A percentile compares a stretch with the other conserved stretches of the same genome.
Conservation (phyloP, 495 filamentous ascomycete species). For the Daldinia grandis region DNA sequence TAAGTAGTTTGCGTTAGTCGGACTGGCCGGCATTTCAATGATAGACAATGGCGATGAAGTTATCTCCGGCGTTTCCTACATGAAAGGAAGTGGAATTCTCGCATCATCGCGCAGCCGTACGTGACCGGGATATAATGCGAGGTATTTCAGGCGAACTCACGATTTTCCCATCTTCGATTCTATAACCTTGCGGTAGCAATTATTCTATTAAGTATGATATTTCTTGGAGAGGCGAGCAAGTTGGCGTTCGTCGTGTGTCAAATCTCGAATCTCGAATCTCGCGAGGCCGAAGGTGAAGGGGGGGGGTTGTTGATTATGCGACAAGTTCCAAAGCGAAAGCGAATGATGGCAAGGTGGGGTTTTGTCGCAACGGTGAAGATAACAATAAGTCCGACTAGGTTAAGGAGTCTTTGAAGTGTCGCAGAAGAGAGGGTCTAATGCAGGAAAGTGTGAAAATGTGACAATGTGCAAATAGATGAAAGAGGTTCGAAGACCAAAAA, state of each 20-base stretch:
- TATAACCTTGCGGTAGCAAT: slow-evolving; percentile 3
- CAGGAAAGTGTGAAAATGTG: neutral
- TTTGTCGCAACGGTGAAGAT: slow-evolving; percentile 45
- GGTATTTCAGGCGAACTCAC: slow-evolving; percentile 47
- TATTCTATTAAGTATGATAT: slow-evolving; percentile 1
- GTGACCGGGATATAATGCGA: slow-evolving; percentile 17
- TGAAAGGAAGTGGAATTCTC: slow-evolving; percentile 24
- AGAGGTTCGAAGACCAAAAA: slow-evolving; percentile 4
- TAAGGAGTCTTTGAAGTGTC: slow-evolving; percentile 27
- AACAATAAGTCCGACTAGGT: slow-evolving; percentile 39
- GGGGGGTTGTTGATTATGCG: slow-evolving; percentile 41
- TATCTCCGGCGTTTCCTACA: slow-evolving; percentile 6
- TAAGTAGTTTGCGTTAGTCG: slow-evolving; percentile 46
- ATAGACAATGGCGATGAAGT: slow-evolving; percentile 7
- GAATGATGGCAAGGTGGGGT: slow-evolving; percentile 40
- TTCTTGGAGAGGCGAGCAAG: neutral
- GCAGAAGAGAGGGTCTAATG: slow-evolving; percentile 9
- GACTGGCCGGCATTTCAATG: neutral
- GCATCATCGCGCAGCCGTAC: slow-evolving; percentile 16
- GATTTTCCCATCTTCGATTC: slow-evolving; percentile 55
- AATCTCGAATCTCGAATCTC: slow-evolving; percentile 3
- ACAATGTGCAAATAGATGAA: slow-evolving; percentile 9
- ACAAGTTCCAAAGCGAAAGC: slow-evolving; percentile 35
- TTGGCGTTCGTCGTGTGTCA: slow-evolving; percentile 22
- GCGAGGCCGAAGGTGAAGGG: slow-evolving; percentile 23